Evolutionary conservation across 257 asterid species (phyloP).

Genomic region (Dorcoceras hygrometricum): DNA sequence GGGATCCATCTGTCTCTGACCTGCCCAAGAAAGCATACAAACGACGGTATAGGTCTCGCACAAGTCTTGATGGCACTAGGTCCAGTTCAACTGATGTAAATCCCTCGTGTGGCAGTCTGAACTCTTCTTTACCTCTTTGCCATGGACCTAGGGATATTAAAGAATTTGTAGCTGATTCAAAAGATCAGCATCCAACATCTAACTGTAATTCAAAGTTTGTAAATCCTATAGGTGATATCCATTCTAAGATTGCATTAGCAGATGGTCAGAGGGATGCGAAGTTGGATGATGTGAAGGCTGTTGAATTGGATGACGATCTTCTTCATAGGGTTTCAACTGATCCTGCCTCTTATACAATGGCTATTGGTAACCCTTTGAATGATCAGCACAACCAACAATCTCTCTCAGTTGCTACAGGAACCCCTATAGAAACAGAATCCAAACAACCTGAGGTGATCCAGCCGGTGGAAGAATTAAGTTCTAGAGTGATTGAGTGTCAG

Average conservation of each 20-base stretch:
- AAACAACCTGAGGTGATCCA: conserved; percentile 31
- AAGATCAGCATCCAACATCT: conserved; percentile 30
- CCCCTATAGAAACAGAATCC: conserved; percentile 34
- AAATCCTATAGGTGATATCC: conserved; percentile 37
- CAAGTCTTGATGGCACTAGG: conserved; percentile 63
- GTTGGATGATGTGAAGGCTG: conserved; percentile 40
- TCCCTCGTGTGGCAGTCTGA: conserved; percentile 44
- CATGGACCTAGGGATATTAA: conserved; percentile 41
- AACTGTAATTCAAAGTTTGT: conserved; percentile 36
- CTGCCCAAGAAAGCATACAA: conserved; percentile 69
- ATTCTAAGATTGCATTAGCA: conserved; percentile 31
- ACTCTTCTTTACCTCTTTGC: conserved; percentile 50
- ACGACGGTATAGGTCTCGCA: conserved; percentile 63
- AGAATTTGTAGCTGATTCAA: conserved; percentile 40
- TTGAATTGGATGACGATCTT: conserved; percentile 37
- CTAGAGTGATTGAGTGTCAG: conserved; percentile 36
- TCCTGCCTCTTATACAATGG: conserved; percentile 34
- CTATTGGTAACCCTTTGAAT: conserved; percentile 32
- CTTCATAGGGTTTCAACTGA: conserved; percentile 27
- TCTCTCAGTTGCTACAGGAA: conserved; percentile 30
- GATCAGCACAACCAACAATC: conserved; percentile 43
- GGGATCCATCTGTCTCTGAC: conserved; percentile 53
- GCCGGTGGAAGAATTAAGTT: conserved; percentile 31
- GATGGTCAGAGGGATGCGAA: conserved; percentile 38
- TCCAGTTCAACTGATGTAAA: conserved; percentile 56